phyloP scores from a whole-genome alignment of 495 filamentous ascomycete genomes.

The Sphaerosporella brunnea region DNA sequence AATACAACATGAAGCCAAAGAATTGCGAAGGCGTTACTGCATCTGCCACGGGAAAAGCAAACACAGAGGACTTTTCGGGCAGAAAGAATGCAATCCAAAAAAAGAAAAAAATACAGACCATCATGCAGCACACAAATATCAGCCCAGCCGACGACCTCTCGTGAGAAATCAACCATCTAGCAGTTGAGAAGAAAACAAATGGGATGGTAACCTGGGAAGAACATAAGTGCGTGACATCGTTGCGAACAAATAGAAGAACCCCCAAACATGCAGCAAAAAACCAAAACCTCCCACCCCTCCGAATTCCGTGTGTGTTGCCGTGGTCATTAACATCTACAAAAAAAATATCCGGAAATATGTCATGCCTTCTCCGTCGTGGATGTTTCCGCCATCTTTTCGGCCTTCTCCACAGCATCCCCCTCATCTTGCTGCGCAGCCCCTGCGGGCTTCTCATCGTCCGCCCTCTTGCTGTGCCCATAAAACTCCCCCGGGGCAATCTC shows the following conservation, averaged over 20 bases:
- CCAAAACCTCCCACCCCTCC: neutral
- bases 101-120: too few relatives aligned
- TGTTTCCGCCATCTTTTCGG: neutral
- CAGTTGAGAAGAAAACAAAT: conserved; percentile 4
- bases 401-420: neutral
- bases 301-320: too few relatives aligned
- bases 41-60: too few relatives aligned
- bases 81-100: too few relatives aligned
- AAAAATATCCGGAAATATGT: neutral
- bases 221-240: neutral
- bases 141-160: too few relatives aligned
- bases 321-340: conserved; percentile 2
- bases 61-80: too few relatives aligned
- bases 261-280: neutral
- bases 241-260: neutral
- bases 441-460: neutral
- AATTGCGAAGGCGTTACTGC: too few relatives aligned
- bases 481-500: conserved; percentile 6
- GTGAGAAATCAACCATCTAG: conserved; percentile 3
- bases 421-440: neutral
- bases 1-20: too few relatives aligned
- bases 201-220: neutral
- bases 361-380: neutral
- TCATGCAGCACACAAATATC: too few relatives aligned
- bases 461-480: neutral